phyloP scores from a whole-genome alignment of 306 rosid genomes.

The Cucumis sativus region Cucumber_9930_V3 NC_026655.2:11242001-11242500 shows the following conservation, averaged over 20 bases:
- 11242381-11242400: neutral
- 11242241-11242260: conserved; percentile 60
- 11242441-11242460: neutral
- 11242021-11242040: conserved; percentile 62
- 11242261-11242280: conserved; percentile 45
- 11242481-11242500: neutral
- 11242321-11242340: conserved; percentile 15
- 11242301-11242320: conserved; percentile 27
- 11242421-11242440: neutral
- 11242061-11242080: conserved; percentile 62
- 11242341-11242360: neutral
- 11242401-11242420: neutral
- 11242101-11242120: conserved; percentile 52
- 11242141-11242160: conserved; percentile 41
- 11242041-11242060: conserved; percentile 65
- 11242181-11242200: conserved; percentile 74
- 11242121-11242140: conserved; percentile 61
- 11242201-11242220: conserved; percentile 61
- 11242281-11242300: conserved; percentile 52
- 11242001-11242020: conserved; percentile 56
- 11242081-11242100: conserved; percentile 65
- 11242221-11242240: conserved; percentile 59
- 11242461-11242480: neutral
- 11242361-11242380: conserved; percentile 10
- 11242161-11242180: conserved; percentile 73